Percentiles rank a stretch among this genome's conserved stretches.
phyloP scores from a whole-genome alignment of 1,284 basidiomycete genomes.

The Sporisorium exsertum region DNA sequence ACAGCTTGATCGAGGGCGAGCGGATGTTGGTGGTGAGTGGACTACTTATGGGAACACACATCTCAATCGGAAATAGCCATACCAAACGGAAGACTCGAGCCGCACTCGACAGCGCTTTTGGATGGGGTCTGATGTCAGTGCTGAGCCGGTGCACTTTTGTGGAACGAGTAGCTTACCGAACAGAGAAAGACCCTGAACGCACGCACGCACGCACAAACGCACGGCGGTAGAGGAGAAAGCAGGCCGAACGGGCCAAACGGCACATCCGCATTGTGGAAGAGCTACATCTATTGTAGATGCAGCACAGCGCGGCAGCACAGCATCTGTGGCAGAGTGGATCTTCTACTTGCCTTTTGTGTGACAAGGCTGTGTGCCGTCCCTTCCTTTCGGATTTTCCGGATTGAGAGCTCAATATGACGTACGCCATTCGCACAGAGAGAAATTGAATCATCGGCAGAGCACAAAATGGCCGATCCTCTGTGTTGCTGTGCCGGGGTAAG shows the following conservation, averaged over 20 bases:
- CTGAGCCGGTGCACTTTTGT: not conserved
- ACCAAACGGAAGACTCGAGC: not conserved
- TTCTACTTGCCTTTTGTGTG: not conserved
- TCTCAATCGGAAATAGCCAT: not conserved
- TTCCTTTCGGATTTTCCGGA: not conserved
- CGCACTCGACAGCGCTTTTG: not conserved
- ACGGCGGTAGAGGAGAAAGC: no score
- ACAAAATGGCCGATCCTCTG: not conserved
- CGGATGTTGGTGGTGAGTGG: not conserved
- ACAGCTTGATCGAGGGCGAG: not conserved
- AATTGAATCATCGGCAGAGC: not conserved
- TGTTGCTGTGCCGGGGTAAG: not conserved
- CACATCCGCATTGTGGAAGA: not conserved
- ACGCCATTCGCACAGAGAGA: not conserved
- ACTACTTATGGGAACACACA: not conserved
- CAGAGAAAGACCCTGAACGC: slow-evolving; percentile 1
- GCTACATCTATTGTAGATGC: not conserved
- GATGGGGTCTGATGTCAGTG: slow-evolving; percentile 13
- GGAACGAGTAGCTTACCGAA: slow-evolving; percentile 1
- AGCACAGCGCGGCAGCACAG: not conserved
- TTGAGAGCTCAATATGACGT: not conserved
- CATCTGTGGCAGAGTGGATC: not conserved
- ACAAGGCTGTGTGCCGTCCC: slow-evolving; percentile 1
- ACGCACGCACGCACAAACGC: no score
- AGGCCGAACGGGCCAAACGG: not conserved